Evolutionary conservation across 1,284 basidiomycete species (phyloP).

Genomic region (Cutaneotrichosporon sp.): DNA sequence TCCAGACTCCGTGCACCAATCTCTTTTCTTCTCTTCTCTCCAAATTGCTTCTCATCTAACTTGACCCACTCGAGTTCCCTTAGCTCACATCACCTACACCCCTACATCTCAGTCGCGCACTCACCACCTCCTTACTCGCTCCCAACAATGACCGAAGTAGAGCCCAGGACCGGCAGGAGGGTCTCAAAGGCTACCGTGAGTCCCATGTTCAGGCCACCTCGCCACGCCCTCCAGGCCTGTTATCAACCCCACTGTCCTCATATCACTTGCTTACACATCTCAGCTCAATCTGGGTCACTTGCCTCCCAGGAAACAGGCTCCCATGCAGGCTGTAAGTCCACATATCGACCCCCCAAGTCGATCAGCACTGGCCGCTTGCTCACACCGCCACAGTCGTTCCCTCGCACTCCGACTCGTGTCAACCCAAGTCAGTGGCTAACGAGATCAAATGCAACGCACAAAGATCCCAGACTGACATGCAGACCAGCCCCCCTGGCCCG

Average conservation of each 20-base stretch:
- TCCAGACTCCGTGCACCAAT: no score
- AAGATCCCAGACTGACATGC: slow-evolving; percentile 3
- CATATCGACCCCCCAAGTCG: background rate
- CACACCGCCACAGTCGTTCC: slow-evolving; percentile 16
- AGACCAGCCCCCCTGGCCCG: slow-evolving; percentile 95
- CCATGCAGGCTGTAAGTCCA: background rate
- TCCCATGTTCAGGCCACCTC: background rate
- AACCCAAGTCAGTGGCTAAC: slow-evolving; percentile 45
- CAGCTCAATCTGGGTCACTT: slow-evolving; percentile 47
- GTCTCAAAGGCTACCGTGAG: slow-evolving; percentile 38
- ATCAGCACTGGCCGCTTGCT: background rate
- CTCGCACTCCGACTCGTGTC: slow-evolving; percentile 52
- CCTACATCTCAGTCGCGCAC: background rate
- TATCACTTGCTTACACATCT: background rate
- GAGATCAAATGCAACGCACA: no score
- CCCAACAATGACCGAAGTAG: slow-evolving; percentile 23
- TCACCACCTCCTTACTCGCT: no score
- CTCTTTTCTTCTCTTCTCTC: no score
- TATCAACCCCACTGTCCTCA: no score
- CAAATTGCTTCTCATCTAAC: no score
- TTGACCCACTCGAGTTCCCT: no score
- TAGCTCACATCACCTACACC: no score
- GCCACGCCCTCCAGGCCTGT: background rate
- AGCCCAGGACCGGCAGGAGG: slow-evolving; percentile 37
- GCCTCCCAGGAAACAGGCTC: slow-evolving; percentile 46